Evolutionary conservation across 2,329 filamentous ascomycete species (phyloP).

Genomic region (Aphanoascus verrucosus): DNA sequence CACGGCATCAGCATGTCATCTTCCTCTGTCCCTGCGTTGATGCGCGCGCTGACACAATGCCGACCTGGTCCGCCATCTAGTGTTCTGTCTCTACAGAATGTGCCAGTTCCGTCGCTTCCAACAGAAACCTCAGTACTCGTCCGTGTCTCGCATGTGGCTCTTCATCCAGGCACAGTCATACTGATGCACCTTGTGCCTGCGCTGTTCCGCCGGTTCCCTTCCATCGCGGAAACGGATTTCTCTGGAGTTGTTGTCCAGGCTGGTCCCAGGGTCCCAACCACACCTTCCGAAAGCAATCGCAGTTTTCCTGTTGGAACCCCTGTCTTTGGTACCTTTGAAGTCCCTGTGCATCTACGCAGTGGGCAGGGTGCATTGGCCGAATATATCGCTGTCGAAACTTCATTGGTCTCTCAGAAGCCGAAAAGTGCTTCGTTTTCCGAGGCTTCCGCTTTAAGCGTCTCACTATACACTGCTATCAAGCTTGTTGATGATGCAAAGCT

Average conservation of each 20-base stretch:
- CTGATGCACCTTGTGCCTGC: conserved; percentile 13
- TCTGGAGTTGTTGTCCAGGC: conserved; percentile 12
- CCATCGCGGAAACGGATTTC: conserved; percentile 14
- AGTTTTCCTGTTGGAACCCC: conserved; percentile 9
- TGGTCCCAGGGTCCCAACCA: conserved; percentile 5
- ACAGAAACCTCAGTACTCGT: conserved; percentile 14
- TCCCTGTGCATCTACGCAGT: conserved; percentile 7
- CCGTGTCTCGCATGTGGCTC: conserved; percentile 14
- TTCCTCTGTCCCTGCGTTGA: conserved; percentile 2
- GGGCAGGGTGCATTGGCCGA: conserved; percentile 11
- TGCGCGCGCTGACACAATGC: conserved; percentile 8
- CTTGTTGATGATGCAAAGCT: conserved; percentile 11
- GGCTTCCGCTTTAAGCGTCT: conserved; percentile 11
- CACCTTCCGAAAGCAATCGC: not conserved
- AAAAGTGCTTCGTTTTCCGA: conserved; percentile 6
- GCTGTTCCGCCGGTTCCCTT: conserved; percentile 11
- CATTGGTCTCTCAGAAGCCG: conserved; percentile 8
- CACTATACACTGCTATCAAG: conserved; percentile 10
- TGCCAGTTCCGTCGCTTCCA: conserved; percentile 5
- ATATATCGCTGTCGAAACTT: conserved; percentile 13
- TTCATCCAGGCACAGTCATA: conserved; percentile 13
- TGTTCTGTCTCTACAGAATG: conserved; percentile 8
- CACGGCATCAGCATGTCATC: not conserved
- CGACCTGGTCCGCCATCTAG: conserved; percentile 6
- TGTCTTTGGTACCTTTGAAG: conserved; percentile 15